Base-by-base conservation (phyloP, 164 flowering plant species). In the Tetrastigma voinierianum region DNA sequence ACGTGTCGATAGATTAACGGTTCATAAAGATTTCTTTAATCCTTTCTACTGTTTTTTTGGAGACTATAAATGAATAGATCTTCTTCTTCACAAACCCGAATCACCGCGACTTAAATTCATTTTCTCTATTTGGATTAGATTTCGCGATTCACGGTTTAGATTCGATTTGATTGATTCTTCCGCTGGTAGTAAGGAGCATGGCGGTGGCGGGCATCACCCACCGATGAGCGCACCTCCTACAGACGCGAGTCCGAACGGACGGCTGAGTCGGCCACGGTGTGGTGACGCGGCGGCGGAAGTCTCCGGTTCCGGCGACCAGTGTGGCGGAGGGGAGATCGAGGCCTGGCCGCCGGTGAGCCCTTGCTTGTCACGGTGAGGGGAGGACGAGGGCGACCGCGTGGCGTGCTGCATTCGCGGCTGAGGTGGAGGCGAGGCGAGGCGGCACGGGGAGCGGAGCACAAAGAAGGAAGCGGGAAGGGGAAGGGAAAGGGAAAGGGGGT, bases 271-370 rank as follows among this genome's bases (percentile, higher is more conserved):
- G 2, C 55, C 72, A 14, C 78, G 24, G 59, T 77, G 15, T 75
- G 32, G 68, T 76, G 13, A 72, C 18, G 69, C 85, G 2, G 68
- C 87, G 46, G 69, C 82, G 93, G 90, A 83, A 75, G 58, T 18
- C 90, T 0, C 80, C 77, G 56, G 12, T 71, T 9, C 13, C 88
- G 57, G 70, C 60, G 17, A 62, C 87, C 13, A 77, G 86, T n/a
- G 10, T 82, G 15, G 76, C 60, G 11, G 84, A 80, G 9, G 8
- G 20, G 46, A 75, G 2, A 14, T 59, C 0, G 87, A 80, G 17
- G 67, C 59, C 14, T 77, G 1, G 7, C 94, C 92, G 60, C 96
- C 94, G 55, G 0, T 87, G 61, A 88, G 86, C 54, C 93, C 93
- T 4, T 61, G 80, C 71, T 46, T 81, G 47, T 80, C 93, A 45